Conservation (phyloP, 192 early-diverging fungal genomes). For the Powellomyces hirtus region DNA sequence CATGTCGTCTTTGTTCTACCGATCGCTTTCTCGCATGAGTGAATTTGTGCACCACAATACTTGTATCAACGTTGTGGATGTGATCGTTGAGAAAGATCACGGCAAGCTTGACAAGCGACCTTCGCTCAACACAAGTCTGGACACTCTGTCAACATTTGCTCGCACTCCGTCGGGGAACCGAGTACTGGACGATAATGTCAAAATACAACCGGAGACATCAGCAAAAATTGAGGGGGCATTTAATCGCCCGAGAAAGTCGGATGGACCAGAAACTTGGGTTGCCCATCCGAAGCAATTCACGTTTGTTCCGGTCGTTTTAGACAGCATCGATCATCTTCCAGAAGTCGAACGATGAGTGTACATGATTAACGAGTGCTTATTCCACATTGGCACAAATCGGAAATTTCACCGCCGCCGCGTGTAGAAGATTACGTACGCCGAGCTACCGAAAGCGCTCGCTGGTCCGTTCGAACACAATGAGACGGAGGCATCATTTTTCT, state of each 20-base stretch:
- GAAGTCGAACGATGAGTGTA: background rate
- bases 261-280: background rate
- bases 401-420: too few relatives aligned
- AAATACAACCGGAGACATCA: background rate
- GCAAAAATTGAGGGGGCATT: background rate
- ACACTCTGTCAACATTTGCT: background rate
- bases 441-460: too few relatives aligned
- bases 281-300: constrained; percentile 35
- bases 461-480: too few relatives aligned
- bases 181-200: constrained; percentile 29
- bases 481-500: constrained; percentile 25
- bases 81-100: constrained; percentile 29
- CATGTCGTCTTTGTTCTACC: constrained; percentile 45
- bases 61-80: constrained; percentile 55
- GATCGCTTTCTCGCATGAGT: constrained; percentile 42
- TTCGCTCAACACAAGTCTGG: background rate
- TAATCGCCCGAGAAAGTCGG: background rate
- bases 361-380: too few relatives aligned
- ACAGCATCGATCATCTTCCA: constrained; percentile 36
- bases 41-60: constrained; percentile 48
- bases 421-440: too few relatives aligned
- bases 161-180: background rate
- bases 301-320: constrained; percentile 40
- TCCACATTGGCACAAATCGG: too few relatives aligned
- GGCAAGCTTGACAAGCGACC: background rate